phyloP scores from a whole-genome alignment of 768 basidiomycete genomes.

The Candolleomyces aberdarensis region DNA sequence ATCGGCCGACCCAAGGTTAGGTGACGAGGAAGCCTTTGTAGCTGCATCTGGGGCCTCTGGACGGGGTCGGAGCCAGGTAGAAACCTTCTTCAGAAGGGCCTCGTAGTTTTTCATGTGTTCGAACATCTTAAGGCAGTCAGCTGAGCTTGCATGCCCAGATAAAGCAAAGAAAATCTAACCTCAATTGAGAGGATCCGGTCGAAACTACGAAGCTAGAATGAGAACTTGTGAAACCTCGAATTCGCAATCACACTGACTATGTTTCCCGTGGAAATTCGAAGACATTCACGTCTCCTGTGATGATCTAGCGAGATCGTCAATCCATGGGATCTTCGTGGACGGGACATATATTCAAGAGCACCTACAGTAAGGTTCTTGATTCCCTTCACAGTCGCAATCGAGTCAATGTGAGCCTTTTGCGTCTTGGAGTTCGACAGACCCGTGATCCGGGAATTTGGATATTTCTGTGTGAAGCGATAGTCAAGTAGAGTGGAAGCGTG shows the following conservation, averaged over 20 bases:
- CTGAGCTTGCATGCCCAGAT: background rate
- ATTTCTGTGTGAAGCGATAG: constrained; percentile 42
- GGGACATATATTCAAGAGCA: background rate
- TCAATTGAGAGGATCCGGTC: constrained; percentile 71
- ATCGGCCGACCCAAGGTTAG: background rate
- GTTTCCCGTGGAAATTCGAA: constrained; percentile 52
- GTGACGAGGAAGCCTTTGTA: background rate
- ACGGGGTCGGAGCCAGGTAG: constrained; percentile 57
- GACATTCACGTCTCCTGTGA: constrained; percentile 66
- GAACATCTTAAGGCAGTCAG: constrained; percentile 47
- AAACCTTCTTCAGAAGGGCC: constrained; percentile 54
- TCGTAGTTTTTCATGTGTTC: constrained; percentile 80
- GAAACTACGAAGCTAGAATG: constrained; percentile 41
- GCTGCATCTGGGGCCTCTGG: constrained; percentile 10
- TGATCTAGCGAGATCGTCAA: constrained; percentile 37
- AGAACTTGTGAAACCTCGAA: background rate
- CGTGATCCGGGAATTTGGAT: constrained; percentile 58
- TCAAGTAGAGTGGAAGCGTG: background rate
- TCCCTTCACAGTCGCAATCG: constrained; percentile 42
- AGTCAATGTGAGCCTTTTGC: constrained; percentile 64
- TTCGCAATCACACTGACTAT: constrained; percentile 28
- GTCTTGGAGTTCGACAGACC: constrained; percentile 68
- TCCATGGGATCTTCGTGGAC: background rate
- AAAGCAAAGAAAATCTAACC: constrained; percentile 25
- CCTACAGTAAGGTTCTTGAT: constrained; percentile 51